Base-by-base conservation (phyloP, 805 yeast genomes). In the Kodamaea jinghongensis region DNA sequence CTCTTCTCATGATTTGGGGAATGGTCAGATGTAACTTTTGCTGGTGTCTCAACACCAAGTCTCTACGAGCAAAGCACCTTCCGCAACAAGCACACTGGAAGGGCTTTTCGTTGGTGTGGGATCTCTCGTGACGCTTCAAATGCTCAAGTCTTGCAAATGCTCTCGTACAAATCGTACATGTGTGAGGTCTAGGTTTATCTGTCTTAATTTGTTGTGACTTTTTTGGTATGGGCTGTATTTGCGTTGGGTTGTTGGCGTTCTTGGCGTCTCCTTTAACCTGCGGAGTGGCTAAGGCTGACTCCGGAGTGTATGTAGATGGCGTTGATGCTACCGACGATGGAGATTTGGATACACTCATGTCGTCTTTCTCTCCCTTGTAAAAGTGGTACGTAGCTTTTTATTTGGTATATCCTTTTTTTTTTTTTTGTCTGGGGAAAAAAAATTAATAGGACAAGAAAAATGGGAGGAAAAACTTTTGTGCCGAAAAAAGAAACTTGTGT, bases 51-150 rank as follows among this genome's bases (percentile, higher is more conserved):
- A 93, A 72, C 20, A 93, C 88, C 56, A 85, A 71, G 58, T 85
- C 91, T 41, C 97, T 69, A 41, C 99, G 71, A 4, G 98, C 97
- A 67, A 93, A 91, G 56, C 96, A 86, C 36, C 98, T 79, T 25
- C 96, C 97, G 63, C 98, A 91, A 6, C 90, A 90, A 2, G 95
- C 95, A 65, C 99, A 91, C 57, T 87, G 93, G 65, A 84, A 91
- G 1, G 98, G 98, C 58, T 89, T 67, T 55, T 86, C 95, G 55
- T 84, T 83, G 1, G 95, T 85, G 59, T 86, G 99, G 0, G 98
- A 90, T 42, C 96, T 71, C 54, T 85, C 68, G 64, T 91, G 99
- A 0, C 96, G 86, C 50, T 91, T 87, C 50, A 91, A 69, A 58
- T 93, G 99, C 62, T 91, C 99, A 35, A 87, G 72, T 39, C 99